A percentile compares a stretch with the other conserved stretches of the same genome.
phyloP scores from a whole-genome alignment of 805 yeast genomes.

The Priceomyces fermenticarens region DNA sequence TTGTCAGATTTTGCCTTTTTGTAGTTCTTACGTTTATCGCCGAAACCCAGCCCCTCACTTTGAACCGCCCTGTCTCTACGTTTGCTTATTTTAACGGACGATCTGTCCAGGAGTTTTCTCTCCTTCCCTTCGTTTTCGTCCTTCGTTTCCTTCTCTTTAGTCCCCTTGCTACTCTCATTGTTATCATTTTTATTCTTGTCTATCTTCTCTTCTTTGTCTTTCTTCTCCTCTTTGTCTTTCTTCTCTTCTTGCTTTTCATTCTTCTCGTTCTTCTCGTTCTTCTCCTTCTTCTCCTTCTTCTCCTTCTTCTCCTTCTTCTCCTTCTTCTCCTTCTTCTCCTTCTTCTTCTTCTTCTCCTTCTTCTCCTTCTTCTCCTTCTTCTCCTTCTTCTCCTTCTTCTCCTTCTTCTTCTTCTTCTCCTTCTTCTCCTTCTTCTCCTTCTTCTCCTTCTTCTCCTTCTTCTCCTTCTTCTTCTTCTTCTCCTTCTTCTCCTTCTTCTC shows the following conservation, averaged over 20 bases:
- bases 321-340: conserved; percentile 17
- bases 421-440: conserved; percentile 21
- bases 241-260: conserved; percentile 6
- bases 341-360: conserved; percentile 16
- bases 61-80: too few species aligned
- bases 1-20: too few species aligned
- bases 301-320: conserved; percentile 15
- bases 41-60: too few species aligned
- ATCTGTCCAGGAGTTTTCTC: too few species aligned
- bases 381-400: conserved; percentile 16
- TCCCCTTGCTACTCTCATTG: conserved; percentile 20
- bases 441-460: conserved; percentile 19
- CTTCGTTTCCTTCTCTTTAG: too few species aligned
- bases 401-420: conserved; percentile 18
- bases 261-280: conserved; percentile 12
- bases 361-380: conserved; percentile 22
- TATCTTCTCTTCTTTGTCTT: conserved; percentile 17
- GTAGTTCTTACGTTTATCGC: too few species aligned
- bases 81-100: too few species aligned
- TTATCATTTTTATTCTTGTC: conserved; percentile 21
- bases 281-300: conserved; percentile 24
- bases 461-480: conserved; percentile 15
- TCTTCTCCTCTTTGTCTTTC: conserved; percentile 15
- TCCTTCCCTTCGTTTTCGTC: conserved; percentile 2
- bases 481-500: conserved; percentile 11